phyloP scores from a whole-genome alignment of 768 basidiomycete genomes.

The Lentinula sp. region DNA sequence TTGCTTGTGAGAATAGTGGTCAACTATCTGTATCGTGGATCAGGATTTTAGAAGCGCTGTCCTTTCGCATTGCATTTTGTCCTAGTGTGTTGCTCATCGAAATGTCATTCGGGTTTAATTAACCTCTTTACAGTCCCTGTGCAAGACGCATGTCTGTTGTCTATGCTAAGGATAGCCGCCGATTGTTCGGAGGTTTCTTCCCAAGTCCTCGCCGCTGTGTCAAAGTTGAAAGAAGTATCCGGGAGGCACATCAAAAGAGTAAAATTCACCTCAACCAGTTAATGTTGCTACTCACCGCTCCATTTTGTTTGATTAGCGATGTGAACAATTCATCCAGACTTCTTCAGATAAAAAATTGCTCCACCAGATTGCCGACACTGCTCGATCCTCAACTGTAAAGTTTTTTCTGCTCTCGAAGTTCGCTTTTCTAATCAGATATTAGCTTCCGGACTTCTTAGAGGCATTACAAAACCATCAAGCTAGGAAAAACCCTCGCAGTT shows the following conservation, averaged over 20 bases:
- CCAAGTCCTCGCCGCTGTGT: constrained; percentile 36
- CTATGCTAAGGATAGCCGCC: constrained; percentile 63
- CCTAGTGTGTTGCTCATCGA: constrained; percentile 31
- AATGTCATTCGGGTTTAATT: background rate
- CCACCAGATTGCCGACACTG: constrained; percentile 37
- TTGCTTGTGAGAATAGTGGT: constrained; percentile 57
- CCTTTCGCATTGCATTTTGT: constrained; percentile 31
- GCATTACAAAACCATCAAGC: constrained; percentile 35
- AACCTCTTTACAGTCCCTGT: constrained; percentile 44
- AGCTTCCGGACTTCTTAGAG: constrained; percentile 70
- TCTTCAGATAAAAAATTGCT: constrained; percentile 39
- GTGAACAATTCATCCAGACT: constrained; percentile 58
- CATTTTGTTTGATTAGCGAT: constrained; percentile 42
- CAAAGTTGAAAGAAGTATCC: constrained; percentile 33
- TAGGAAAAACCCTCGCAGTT: background rate
- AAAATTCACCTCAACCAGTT: constrained; percentile 9
- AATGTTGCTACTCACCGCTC: background rate
- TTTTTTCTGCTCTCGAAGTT: constrained; percentile 3
- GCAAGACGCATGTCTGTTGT: constrained; percentile 66
- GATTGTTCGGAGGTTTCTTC: constrained; percentile 51
- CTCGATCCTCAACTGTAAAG: constrained; percentile 53
- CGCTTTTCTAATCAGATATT: constrained; percentile 2
- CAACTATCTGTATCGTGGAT: constrained; percentile 43
- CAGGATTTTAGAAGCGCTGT: constrained; percentile 42
- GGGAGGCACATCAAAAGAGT: constrained; percentile 58